Base-by-base conservation (phyloP, 352 stramenopile genomes). In the Globisporangium parvum region DNA sequence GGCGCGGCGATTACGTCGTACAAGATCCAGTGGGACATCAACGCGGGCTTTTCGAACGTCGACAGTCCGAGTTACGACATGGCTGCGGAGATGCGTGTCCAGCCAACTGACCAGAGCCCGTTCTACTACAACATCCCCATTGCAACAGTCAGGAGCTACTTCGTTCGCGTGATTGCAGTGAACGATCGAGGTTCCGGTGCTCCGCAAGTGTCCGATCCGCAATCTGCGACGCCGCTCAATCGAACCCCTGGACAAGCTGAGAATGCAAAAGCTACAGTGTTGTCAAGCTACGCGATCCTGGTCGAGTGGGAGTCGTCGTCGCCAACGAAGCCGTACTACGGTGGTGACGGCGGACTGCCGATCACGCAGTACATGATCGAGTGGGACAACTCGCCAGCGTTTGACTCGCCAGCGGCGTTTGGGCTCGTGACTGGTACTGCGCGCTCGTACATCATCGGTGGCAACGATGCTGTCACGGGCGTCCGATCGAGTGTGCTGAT, bases 341-440 rank as follows among this genome's bases (percentile, higher is more conserved):
- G 92, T 15, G 93, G 93, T 4, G 75, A 97, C 63, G 95, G 93
- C 8, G 96, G 96, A 8, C 75, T 92, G 20, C 67, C 86, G 6
- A 96, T 98, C 44, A 95, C 92, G 24, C 82, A 97, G 51, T 99
- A 98, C 70, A 87, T 98, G 67, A 73, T 99, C 20, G 95, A 99
- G 60, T 98, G 95, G 96, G 92, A 98, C 63, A 83, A 55, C 35
- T 92, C 84, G 40, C 57, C 62, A 15, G 71, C 85, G 12, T 98
- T 98, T 67, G 87, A 96, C 51, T 96, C 90, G 1, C 92, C 94
- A 2, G 76, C 90, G 47, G 68, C 74, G 10, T 93, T 77, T 51
- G 81, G 68, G 0, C 53, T 93, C 18, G 79, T 93, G 2, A 62
- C 62, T 47, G 78, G 73, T 0, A 59, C 63, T 0, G 68, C 61